Evolutionary conservation across 139 green algal species (phyloP).

Genomic region (Chlamydomonas asymmetrica): DNA sequence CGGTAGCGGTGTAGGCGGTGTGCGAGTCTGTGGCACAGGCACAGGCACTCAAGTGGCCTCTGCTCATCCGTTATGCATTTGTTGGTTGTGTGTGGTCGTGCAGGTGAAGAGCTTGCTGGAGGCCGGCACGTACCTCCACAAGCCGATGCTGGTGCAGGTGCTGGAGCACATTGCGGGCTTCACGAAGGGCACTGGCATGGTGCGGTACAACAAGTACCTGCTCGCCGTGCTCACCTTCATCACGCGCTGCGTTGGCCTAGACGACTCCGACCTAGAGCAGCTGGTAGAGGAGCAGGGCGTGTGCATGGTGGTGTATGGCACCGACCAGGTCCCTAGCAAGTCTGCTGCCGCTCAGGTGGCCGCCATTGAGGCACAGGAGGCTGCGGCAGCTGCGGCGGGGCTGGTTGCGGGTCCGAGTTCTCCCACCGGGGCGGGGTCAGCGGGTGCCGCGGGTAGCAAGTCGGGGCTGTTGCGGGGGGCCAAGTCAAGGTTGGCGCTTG

Average conservation of each 20-base stretch:
- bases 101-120: conserved; percentile 58
- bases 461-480: no score
- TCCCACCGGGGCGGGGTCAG: no score
- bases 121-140: conserved; percentile 50
- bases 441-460: no score
- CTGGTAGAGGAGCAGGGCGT: conserved; percentile 39
- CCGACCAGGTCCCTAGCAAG: not conserved
- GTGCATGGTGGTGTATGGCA: conserved; percentile 41
- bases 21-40: no score
- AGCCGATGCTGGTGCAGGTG: conserved; percentile 42
- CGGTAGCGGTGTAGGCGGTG: no score
- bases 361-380: not conserved
- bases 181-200: conserved; percentile 24
- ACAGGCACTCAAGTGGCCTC: no score
- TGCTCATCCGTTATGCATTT: no score
- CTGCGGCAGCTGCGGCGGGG: no score
- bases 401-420: no score
- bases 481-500: no score
- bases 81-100: no score
- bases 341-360: conserved; percentile 8
- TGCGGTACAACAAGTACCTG: conserved; percentile 53
- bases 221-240: conserved; percentile 59
- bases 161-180: conserved; percentile 39
- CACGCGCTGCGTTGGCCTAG: conserved; percentile 50
- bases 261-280: conserved; percentile 37